phyloP scores from a whole-genome alignment of 1,139 yeast genomes.

The Pichia sp. region DNA sequence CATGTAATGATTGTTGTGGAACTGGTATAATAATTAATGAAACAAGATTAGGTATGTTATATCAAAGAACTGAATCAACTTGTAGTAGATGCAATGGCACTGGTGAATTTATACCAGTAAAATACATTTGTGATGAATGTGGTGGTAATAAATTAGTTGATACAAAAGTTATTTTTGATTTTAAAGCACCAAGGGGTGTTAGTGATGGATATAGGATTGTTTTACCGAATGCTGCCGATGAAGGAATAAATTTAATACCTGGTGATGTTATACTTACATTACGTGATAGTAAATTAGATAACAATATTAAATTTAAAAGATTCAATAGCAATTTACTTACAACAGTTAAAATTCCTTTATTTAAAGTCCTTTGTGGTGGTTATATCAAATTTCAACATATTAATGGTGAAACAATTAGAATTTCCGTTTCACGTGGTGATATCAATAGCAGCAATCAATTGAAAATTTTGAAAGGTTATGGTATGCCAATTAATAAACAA shows the following conservation, averaged over 20 bases:
- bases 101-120: conserved; percentile 31
- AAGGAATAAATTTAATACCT: conserved; percentile 51
- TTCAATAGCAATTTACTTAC: conserved; percentile 40
- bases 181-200: conserved; percentile 49
- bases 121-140: conserved; percentile 37
- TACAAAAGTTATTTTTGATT: conserved; percentile 45
- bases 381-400: conserved; percentile 40
- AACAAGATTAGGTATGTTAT: conserved; percentile 26
- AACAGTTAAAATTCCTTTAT: conserved; percentile 42
- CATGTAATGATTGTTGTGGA: conserved; percentile 37
- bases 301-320: conserved; percentile 41
- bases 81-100: conserved; percentile 36
- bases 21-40: conserved; percentile 32
- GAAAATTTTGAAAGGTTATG: conserved; percentile 44
- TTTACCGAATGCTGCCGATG: conserved; percentile 57
- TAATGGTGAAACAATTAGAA: conserved; percentile 38
- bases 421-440: conserved; percentile 41
- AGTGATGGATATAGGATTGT: conserved; percentile 45
- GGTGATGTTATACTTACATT: conserved; percentile 58
- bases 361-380: conserved; percentile 54
- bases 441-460: conserved; percentile 40
- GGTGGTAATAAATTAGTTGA: conserved; percentile 35
- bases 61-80: conserved; percentile 29
- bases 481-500: conserved; percentile 56
- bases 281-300: conserved; percentile 22